These are phyloP conservation scores for Ilex aquifolium DNA, from an alignment of 257 asterid species.

Conservation along the genomic window DNA sequence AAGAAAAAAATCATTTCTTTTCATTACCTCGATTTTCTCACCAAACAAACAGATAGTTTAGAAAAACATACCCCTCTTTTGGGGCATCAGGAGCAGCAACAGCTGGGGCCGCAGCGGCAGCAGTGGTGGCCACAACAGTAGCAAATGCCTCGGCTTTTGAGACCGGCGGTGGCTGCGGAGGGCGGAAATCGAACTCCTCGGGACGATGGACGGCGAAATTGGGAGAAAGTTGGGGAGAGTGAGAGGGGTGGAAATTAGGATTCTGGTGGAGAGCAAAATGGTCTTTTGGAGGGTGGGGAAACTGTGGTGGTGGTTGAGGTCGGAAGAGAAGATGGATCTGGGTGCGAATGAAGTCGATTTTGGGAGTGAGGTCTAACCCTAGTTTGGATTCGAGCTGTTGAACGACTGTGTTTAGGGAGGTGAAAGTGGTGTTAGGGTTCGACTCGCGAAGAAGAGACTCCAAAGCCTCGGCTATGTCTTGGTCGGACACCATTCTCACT, in stretches of 20 bases:
- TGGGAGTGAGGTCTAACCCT: slow-evolving; percentile 44
- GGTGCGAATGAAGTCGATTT: slow-evolving; percentile 50
- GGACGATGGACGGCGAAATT: slow-evolving; percentile 30
- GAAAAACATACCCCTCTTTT: slow-evolving; percentile 40
- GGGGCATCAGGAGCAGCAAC: slow-evolving; percentile 14
- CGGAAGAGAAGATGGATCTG: slow-evolving; percentile 58
- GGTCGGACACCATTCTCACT: slow-evolving; percentile 40
- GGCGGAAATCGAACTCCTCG: slow-evolving; percentile 35
- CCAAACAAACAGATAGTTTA: slow-evolving; percentile 19
- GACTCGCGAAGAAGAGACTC: slow-evolving; percentile 43
- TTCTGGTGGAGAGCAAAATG: slow-evolving; percentile 34
- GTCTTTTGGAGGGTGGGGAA: slow-evolving; percentile 21
- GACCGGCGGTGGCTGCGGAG: slow-evolving; percentile 10
- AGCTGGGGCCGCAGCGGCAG: slow-evolving; percentile 22
- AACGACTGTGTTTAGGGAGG: slow-evolving; percentile 51
- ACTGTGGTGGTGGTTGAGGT: slow-evolving; percentile 27
- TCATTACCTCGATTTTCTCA: slow-evolving; percentile 10
- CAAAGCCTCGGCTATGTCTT: slow-evolving; percentile 60
- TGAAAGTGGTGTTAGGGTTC: slow-evolving; percentile 24
- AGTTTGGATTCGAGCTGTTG: slow-evolving; percentile 54
- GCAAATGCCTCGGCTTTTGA: slow-evolving; percentile 21
- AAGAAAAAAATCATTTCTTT: slow-evolving; percentile 1
- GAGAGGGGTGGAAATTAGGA: slow-evolving; percentile 29
- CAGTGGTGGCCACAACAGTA: slow-evolving; percentile 19
- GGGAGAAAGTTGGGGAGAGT: slow-evolving; percentile 24